phyloP scores from a whole-genome alignment of 2,329 filamentous ascomycete genomes.

The Chaetomiaceae sp. region DNA sequence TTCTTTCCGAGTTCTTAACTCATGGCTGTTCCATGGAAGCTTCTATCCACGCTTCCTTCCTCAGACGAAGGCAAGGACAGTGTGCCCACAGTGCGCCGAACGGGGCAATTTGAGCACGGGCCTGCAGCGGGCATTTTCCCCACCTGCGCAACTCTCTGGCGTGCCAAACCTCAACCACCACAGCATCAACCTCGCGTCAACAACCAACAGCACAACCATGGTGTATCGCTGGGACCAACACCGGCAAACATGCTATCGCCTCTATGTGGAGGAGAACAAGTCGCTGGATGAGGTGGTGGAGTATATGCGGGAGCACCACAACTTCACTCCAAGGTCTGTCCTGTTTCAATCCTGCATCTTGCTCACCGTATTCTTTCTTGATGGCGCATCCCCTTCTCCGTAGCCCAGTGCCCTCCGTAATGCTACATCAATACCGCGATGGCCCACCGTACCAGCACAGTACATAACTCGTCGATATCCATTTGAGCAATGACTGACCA shows the following conservation, averaged over 20 bases:
- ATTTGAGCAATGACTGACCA: neutral
- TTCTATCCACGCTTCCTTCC: no score
- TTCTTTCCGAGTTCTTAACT: no score
- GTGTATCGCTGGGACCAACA: constrained; percentile 46
- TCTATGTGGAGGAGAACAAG: constrained; percentile 74
- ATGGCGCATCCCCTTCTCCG: neutral
- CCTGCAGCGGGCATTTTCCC: neutral
- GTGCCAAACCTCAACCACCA: neutral
- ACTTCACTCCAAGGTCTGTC: constrained; percentile 66
- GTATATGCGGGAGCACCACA: constrained; percentile 59
- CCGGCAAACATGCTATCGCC: constrained; percentile 44
- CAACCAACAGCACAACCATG: constrained; percentile 30
- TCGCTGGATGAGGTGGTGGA: constrained; percentile 70
- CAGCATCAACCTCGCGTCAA: neutral
- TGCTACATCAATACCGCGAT: neutral
- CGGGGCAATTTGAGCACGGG: no score
- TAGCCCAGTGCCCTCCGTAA: neutral
- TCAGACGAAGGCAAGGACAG: no score
- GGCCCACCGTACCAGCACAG: neutral
- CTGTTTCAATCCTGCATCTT: neutral
- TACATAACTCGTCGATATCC: neutral
- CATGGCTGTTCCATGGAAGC: no score
- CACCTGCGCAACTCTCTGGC: neutral
- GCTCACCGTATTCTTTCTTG: neutral
- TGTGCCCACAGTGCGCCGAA: no score